Evolutionary conservation across 345 rosid species (phyloP).

Genomic region (Camelina laxa): DNA sequence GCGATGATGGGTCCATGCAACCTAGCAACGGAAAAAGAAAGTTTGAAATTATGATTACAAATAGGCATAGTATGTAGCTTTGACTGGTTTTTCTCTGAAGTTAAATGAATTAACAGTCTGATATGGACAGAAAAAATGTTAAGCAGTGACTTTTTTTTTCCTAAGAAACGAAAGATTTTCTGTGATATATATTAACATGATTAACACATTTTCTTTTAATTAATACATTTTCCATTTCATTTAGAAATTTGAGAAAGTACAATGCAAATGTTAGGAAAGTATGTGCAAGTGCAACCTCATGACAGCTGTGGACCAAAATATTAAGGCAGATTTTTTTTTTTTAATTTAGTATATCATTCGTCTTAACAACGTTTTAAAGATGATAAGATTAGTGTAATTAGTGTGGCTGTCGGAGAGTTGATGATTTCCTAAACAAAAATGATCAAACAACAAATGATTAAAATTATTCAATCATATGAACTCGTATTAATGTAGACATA

Average conservation of each 20-base stretch:
- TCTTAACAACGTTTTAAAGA: neutral
- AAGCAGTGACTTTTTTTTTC: neutral
- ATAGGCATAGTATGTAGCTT: neutral
- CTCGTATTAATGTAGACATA: neutral
- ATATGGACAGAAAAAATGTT: no score
- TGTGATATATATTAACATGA: neutral
- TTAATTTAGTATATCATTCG: neutral
- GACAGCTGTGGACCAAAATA: slow-evolving; percentile 16
- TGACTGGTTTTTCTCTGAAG: neutral
- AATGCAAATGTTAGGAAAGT: neutral
- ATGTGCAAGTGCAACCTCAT: neutral
- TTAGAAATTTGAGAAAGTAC: neutral
- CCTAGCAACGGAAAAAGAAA: slow-evolving; percentile 9
- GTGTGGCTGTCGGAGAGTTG: neutral
- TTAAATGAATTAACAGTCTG: neutral
- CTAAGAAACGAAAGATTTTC: neutral
- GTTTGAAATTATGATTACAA: neutral
- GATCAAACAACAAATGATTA: neutral
- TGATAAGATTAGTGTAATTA: slow-evolving; percentile 12
- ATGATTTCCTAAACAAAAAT: neutral
- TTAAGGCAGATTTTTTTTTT: neutral
- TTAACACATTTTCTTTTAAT: neutral
- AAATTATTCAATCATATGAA: neutral
- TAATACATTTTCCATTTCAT: neutral
- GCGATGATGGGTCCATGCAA: slow-evolving; percentile 26